Evolutionary conservation across 2,329 filamentous ascomycete genomes (phyloP).

Genomic region (Chlorencoelia australis): DNA sequence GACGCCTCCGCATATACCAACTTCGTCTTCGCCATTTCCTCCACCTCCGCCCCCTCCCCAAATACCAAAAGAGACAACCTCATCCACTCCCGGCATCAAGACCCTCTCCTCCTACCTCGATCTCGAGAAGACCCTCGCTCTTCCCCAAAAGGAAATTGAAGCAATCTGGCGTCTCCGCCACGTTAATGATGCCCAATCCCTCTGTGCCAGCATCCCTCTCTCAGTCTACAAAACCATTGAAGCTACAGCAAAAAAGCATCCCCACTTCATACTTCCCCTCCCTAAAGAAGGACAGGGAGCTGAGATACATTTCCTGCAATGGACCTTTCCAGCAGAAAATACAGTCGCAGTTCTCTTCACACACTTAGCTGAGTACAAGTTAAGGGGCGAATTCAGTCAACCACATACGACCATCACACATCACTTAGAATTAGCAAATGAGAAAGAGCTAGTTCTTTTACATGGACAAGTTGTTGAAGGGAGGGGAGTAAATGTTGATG

Average conservation of each 20-base stretch:
- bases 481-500: conserved; percentile 64
- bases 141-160: conserved; percentile 75
- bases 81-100: conserved; percentile 35
- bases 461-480: conserved; percentile 71
- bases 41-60: conserved; percentile 28
- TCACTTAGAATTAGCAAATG: conserved; percentile 66
- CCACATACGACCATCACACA: conserved; percentile 93
- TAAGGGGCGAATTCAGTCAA: conserved; percentile 77
- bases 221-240: conserved; percentile 66
- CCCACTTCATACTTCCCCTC: conserved; percentile 85
- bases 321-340: conserved; percentile 70
- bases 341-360: conserved; percentile 83
- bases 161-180: conserved; percentile 86
- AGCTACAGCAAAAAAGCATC: conserved; percentile 59
- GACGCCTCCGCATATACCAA: conserved; percentile 23
- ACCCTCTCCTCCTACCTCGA: conserved; percentile 64
- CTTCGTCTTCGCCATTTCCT: conserved; percentile 25
- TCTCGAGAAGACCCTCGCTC: conserved; percentile 61
- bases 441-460: conserved; percentile 74
- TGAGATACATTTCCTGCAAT: conserved; percentile 94
- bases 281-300: conserved; percentile 59
- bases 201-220: conserved; percentile 76
- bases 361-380: conserved; percentile 85
- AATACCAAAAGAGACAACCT: conserved; percentile 13
- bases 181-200: conserved; percentile 57